Percentiles rank a stretch among this genome's conserved stretches.
These are phyloP conservation scores for Barbarea vulgaris DNA, from an alignment of 345 rosid genomes.

Conservation along the genomic window DNA sequence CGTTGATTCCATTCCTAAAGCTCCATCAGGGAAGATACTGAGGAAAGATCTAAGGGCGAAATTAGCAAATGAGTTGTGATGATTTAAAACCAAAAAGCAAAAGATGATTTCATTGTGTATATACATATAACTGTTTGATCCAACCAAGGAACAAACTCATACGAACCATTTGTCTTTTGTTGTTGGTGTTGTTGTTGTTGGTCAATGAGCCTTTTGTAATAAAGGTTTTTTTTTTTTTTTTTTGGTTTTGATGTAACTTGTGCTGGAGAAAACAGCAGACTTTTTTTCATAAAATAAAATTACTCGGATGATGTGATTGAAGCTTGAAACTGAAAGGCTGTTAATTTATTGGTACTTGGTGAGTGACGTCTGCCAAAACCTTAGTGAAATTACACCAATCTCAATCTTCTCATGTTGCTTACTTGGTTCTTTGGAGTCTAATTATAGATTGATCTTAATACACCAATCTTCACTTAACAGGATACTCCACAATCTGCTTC, in stretches of 20 bases:
- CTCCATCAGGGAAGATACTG: constrained; percentile 85
- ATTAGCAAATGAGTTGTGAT: constrained; percentile 47
- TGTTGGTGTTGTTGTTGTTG: background rate
- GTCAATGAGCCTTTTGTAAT: constrained; percentile 22
- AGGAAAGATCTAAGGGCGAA: constrained; percentile 71
- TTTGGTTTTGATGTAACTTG: constrained; percentile 33
- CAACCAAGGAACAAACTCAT: constrained; percentile 1
- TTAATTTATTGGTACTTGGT: background rate
- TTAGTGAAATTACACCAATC: background rate
- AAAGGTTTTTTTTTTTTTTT: constrained; percentile 13
- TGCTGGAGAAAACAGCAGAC: constrained; percentile 23
- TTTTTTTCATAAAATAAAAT: constrained; percentile 17
- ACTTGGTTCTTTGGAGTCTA: constrained; percentile 2
- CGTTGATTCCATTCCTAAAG: constrained; percentile 69
- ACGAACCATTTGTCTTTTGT: constrained; percentile 9
- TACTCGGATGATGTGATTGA: background rate
- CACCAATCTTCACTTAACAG: constrained; percentile 17
- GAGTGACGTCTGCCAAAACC: background rate
- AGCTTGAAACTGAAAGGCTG: background rate
- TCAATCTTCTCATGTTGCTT: background rate
- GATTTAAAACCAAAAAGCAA: background rate
- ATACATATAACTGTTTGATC: constrained; percentile 29
- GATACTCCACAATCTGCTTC: constrained; percentile 30
- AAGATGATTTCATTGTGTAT: constrained; percentile 31
- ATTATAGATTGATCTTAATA: constrained; percentile 2